Conservation (phyloP, 2,329 filamentous ascomycete genomes). For the Diaporthe sp. region DNA sequence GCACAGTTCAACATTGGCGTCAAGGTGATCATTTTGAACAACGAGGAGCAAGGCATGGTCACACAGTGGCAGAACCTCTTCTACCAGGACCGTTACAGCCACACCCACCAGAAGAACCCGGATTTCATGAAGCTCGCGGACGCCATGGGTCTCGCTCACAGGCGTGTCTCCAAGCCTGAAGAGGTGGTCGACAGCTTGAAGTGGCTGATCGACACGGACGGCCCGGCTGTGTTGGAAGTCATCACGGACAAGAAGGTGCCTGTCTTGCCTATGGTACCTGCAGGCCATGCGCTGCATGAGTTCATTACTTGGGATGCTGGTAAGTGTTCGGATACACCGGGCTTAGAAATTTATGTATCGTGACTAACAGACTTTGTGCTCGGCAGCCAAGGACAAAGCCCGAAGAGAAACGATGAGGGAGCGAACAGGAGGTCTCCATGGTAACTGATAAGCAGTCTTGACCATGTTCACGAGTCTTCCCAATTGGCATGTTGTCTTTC, state of each 20-base stretch:
- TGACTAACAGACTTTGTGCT: conserved; percentile 58
- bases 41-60: conserved; percentile 98
- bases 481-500: conserved; percentile 8
- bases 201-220: conserved; percentile 91
- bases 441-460: conserved; percentile 42
- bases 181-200: conserved; percentile 84
- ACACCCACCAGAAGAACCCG: conserved; percentile 96
- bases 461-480: not conserved
- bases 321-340: conserved; percentile 56
- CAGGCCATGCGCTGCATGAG: conserved; percentile 88
- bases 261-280: conserved; percentile 97
- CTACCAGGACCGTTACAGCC: conserved; percentile 92
- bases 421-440: conserved; percentile 68
- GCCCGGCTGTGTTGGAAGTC: conserved; percentile 93
- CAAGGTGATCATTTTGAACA: conserved; percentile 96
- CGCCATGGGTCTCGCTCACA: conserved; percentile 87
- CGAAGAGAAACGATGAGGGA: conserved; percentile 76
- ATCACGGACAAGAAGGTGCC: conserved; percentile 93
- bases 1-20: conserved; percentile 96
- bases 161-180: conserved; percentile 78
- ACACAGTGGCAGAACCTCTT: conserved; percentile 99
- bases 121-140: conserved; percentile 95
- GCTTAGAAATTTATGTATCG: not conserved
- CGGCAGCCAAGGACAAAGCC: conserved; percentile 75
- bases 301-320: conserved; percentile 90